These are phyloP conservation scores for Exophiala xenobiotica DNA, from an alignment of 2,329 filamentous ascomycete genomes.

Conservation along the genomic window DNA sequence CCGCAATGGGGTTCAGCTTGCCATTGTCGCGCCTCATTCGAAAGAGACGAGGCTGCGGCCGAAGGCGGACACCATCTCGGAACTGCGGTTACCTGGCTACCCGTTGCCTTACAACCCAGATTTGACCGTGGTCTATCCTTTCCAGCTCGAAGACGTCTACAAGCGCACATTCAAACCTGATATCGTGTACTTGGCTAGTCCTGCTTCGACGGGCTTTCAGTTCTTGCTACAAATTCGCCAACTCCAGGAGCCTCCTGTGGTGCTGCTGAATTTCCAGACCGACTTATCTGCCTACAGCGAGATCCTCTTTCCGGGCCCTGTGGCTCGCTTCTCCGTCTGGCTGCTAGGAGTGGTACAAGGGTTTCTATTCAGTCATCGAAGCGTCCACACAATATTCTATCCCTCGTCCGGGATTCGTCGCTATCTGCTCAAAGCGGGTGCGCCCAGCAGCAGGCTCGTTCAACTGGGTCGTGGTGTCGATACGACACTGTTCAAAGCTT, in stretches of 20 bases:
- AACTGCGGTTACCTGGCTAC: conserved; percentile 63
- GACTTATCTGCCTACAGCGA: conserved; percentile 68
- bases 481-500: conserved; percentile 60
- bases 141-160: conserved; percentile 63
- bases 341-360: conserved; percentile 64
- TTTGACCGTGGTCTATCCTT: conserved; percentile 67
- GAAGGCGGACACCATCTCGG: conserved; percentile 39
- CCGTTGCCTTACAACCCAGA: conserved; percentile 71
- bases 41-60: conserved; percentile 53
- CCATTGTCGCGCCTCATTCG: conserved; percentile 63
- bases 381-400: conserved; percentile 67
- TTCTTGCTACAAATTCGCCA: conserved; percentile 68
- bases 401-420: conserved; percentile 62
- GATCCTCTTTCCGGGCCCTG: conserved; percentile 65
- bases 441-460: conserved; percentile 58
- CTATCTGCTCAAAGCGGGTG: conserved; percentile 60
- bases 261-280: conserved; percentile 71
- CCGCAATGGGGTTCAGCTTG: conserved; percentile 62
- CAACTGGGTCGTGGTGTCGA: conserved; percentile 66
- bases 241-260: conserved; percentile 55
- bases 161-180: conserved; percentile 64
- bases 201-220: conserved; percentile 69
- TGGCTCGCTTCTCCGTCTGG: conserved; percentile 62
- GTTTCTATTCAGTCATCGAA: conserved; percentile 62
- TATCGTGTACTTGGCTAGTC: conserved; percentile 68